phyloP scores from a whole-genome alignment of 371 early-diverging fungal genomes.

The Circinella minor region DNA sequence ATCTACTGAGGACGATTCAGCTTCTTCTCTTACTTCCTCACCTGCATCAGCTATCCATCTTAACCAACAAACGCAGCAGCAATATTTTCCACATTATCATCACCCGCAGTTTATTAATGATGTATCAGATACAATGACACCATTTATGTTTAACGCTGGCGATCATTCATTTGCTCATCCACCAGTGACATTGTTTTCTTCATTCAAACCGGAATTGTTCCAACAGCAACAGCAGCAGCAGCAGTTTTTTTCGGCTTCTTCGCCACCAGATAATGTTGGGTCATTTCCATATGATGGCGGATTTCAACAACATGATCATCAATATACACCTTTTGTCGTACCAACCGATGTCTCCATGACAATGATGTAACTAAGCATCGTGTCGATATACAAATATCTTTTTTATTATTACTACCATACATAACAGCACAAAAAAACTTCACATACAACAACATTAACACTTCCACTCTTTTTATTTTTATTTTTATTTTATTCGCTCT shows the following conservation, averaged over 20 bases:
- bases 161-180: slow-evolving; percentile 7
- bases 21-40: slow-evolving; percentile 38
- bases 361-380: slow-evolving; percentile 7
- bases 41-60: slow-evolving; percentile 15
- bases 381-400: too few species aligned
- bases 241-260: slow-evolving; percentile 1
- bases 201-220: slow-evolving; percentile 36
- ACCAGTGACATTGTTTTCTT: slow-evolving; percentile 37
- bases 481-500: slow-evolving; percentile 13
- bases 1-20: slow-evolving; percentile 26
- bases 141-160: background rate
- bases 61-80: slow-evolving; percentile 18
- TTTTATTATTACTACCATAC: too few species aligned
- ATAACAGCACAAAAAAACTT: background rate
- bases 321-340: slow-evolving; percentile 19
- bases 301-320: background rate
- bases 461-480: slow-evolving; percentile 13
- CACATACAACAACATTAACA: background rate
- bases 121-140: background rate
- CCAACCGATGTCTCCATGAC: slow-evolving; percentile 23
- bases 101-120: background rate
- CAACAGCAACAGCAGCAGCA: slow-evolving; percentile 20
- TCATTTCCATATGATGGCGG: background rate
- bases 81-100: background rate
- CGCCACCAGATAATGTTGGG: background rate